Evolutionary conservation across 2,329 filamentous ascomycete genomes (phyloP).

Genomic region (Aspergillus costaricaensis): DNA sequence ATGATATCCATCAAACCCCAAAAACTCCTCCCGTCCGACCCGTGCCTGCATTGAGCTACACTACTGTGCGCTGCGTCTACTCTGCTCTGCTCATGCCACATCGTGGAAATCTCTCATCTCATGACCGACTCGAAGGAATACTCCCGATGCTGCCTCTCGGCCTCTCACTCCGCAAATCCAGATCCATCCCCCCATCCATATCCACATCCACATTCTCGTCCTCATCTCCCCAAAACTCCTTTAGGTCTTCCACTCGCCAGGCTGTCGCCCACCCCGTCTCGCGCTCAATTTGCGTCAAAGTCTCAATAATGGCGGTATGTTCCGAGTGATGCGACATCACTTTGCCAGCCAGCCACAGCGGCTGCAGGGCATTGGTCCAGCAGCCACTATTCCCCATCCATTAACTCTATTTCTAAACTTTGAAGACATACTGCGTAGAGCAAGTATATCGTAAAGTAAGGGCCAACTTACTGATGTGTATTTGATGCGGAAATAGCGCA

Average conservation of each 20-base stretch:
- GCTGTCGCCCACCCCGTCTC: conserved; percentile 57
- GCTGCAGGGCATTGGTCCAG: conserved; percentile 51
- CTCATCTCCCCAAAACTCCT: conserved; percentile 54
- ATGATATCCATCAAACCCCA: no score
- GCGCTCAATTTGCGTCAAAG: conserved; percentile 53
- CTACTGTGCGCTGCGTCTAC: no score
- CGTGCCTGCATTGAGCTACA: no score
- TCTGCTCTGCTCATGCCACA: no score
- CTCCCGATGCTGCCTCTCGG: not conserved
- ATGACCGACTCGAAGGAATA: not conserved
- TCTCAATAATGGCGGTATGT: conserved; percentile 50
- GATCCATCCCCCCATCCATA: conserved; percentile 4
- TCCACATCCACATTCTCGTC: conserved; percentile 18
- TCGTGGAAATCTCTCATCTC: not conserved
- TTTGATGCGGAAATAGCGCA: conserved; percentile 51
- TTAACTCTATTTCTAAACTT: not conserved
- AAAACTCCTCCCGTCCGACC: no score
- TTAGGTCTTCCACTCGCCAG: conserved; percentile 57
- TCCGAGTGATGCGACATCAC: conserved; percentile 48
- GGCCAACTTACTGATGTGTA: conserved; percentile 37
- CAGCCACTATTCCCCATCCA: conserved; percentile 30
- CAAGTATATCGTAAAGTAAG: no score
- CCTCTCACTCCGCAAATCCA: not conserved
- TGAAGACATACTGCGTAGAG: no score
- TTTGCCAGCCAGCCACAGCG: conserved; percentile 52